Base-by-base conservation (phyloP, 2,329 filamentous ascomycete species). In the Diaporthe longicolla region DNA sequence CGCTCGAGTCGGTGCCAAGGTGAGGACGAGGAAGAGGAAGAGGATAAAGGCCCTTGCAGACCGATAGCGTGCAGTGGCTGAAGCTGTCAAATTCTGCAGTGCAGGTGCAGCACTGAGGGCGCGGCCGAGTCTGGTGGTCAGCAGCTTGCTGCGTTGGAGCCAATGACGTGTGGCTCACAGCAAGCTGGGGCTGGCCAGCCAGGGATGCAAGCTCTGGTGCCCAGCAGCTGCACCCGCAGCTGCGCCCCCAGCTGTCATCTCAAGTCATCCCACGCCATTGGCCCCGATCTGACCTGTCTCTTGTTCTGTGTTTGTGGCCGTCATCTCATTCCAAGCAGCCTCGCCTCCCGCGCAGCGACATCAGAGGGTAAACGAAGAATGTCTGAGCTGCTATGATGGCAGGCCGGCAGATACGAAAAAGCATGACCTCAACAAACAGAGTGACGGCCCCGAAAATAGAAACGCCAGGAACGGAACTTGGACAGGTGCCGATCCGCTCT, bases 321-420 rank as follows among this genome's bases (percentile, higher is more conserved):
- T 68, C 63, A 68, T 68, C 17, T 68, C 63, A 68, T 54, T 54
- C 63, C 63, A 40, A 24, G 45, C 63, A 54, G 48, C 45, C 63
- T 66, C 17, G 63, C 61, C 26, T 35, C 17, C 17, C 7, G 43
- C 21, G 1, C 61, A 32, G 11, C 11, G 8, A 37, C 32, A 37
- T 8, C 4, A 24, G 29, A 50, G 45, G 9, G 45, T 37, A 29
- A 37, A 37, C 32, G 21, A 21, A 35, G 19, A 37, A 37, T 37
- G 10, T 6, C 37, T 13, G 37, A 13, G 24, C 45, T 66, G 45
- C 29, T 45, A 66, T 29, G 29, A 66, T 37, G 61, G 45, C 61
- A 52, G 45, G 61, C 61, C 11, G 26, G 13, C 37, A 21, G 52
- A 66, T 37, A 66, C 61, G 61, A 66, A 66, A 37, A 52, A 26